These are phyloP conservation scores for Apiospora kogelbergensis DNA, from an alignment of 2,329 filamentous ascomycete species.

Conservation along the genomic window DNA sequence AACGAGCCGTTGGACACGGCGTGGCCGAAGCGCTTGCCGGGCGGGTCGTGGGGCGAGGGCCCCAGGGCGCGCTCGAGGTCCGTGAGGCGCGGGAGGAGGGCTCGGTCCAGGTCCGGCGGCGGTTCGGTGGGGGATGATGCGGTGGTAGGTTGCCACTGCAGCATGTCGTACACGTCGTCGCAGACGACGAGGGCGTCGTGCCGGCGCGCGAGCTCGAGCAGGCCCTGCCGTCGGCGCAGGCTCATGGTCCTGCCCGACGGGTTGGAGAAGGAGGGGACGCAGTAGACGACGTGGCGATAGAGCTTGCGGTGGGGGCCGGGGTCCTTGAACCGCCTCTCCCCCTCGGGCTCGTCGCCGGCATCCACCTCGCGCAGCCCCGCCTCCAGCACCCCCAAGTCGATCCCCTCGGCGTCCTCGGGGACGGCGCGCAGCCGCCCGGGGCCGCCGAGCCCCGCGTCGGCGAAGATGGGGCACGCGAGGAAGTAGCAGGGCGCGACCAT, in stretches of 20 bases:
- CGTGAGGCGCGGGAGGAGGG: constrained; percentile 72
- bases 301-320: constrained; percentile 60
- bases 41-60: constrained; percentile 37
- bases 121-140: not conserved
- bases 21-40: constrained; percentile 64
- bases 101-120: constrained; percentile 18
- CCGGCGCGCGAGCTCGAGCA: constrained; percentile 75
- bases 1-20: constrained; percentile 85
- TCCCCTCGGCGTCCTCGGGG: constrained; percentile 74
- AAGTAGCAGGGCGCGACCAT: constrained; percentile 82
- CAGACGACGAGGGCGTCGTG: constrained; percentile 80
- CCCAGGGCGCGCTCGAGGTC: constrained; percentile 74
- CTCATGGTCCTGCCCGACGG: constrained; percentile 84
- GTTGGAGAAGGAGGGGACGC: constrained; percentile 85
- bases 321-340: constrained; percentile 13
- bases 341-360: too few relatives aligned
- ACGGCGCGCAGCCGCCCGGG: constrained; percentile 62
- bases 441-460: constrained; percentile 74
- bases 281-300: constrained; percentile 86
- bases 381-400: constrained; percentile 66
- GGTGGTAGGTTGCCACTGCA: constrained; percentile 66
- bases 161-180: constrained; percentile 93
- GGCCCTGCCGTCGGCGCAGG: constrained; percentile 59
- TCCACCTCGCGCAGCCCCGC: constrained; percentile 42
- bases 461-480: constrained; percentile 81